These are phyloP conservation scores for Tilletia setariae DNA, from an alignment of 1,284 basidiomycete genomes.

Conservation along the genomic window DNA sequence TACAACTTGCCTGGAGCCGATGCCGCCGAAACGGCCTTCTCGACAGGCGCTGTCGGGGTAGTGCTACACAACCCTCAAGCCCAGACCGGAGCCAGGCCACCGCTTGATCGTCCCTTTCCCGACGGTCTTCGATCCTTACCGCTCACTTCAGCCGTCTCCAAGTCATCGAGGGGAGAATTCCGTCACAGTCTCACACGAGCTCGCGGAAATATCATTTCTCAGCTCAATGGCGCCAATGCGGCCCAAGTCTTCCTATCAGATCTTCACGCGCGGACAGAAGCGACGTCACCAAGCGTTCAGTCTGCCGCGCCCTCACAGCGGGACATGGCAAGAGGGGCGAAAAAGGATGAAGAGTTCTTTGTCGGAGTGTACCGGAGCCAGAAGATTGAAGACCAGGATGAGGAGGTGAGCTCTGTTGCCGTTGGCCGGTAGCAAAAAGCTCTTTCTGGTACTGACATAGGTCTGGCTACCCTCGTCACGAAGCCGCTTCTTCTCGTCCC, in stretches of 20 bases:
- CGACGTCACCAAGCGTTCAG: background rate
- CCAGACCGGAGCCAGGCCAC: constrained; percentile 57
- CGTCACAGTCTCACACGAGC: constrained; percentile 57
- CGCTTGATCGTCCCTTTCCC: constrained; percentile 66
- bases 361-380: constrained; percentile 56
- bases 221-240: constrained; percentile 67
- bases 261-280: constrained; percentile 56
- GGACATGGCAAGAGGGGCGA: constrained; percentile 44
- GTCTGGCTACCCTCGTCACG: too few species aligned
- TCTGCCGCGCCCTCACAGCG: constrained; percentile 27
- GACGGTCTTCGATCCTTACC: background rate
- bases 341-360: constrained; percentile 70
- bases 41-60: background rate
- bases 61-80: background rate
- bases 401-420: too few species aligned
- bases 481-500: constrained; percentile 24
- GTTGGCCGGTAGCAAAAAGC: too few species aligned
- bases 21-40: too few species aligned
- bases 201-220: constrained; percentile 74
- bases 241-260: constrained; percentile 67
- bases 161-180: background rate
- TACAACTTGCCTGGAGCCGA: too few species aligned
- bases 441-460: too few species aligned
- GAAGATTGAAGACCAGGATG: too few species aligned
- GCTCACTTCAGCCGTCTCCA: background rate